A percentile compares a stretch with the other conserved stretches of the same genome.
phyloP scores from a whole-genome alignment of 2,329 filamentous ascomycete genomes.

The Fusarium concolor region DNA sequence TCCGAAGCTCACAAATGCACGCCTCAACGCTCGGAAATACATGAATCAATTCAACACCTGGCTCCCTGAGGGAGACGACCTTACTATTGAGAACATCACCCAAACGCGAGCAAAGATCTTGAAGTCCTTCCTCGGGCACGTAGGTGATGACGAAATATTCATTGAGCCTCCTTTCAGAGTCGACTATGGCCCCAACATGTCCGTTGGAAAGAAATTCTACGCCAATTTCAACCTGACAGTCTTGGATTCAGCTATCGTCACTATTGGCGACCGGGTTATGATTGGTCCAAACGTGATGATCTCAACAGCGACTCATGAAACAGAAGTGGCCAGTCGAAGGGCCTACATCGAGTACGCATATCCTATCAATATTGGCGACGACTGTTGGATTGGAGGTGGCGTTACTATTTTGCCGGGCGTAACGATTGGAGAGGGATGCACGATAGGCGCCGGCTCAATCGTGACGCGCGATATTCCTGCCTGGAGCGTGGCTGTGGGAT shows the following conservation, averaged over 20 bases:
- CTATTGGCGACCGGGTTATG: constrained; percentile 63
- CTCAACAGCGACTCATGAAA: constrained; percentile 64
- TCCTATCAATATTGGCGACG: constrained; percentile 60
- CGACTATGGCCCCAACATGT: constrained; percentile 72
- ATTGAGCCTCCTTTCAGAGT: constrained; percentile 69
- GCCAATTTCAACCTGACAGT: constrained; percentile 65
- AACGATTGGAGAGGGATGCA: constrained; percentile 78
- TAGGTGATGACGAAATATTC: constrained; percentile 60
- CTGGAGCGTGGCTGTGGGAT: constrained; percentile 53
- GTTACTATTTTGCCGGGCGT: constrained; percentile 82
- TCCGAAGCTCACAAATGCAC: constrained; percentile 57
- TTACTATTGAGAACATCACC: not conserved
- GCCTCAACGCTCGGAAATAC: constrained; percentile 62
- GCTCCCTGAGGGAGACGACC: constrained; percentile 54
- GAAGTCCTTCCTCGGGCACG: constrained; percentile 56
- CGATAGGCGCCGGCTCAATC: constrained; percentile 83
- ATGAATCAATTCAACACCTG: constrained; percentile 65
- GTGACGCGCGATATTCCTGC: constrained; percentile 70
- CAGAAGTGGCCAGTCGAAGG: constrained; percentile 59
- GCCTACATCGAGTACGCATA: constrained; percentile 62
- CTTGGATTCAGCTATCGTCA: constrained; percentile 63
- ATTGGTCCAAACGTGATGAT: constrained; percentile 65
- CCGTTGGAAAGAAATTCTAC: constrained; percentile 68
- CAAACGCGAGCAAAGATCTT: constrained; percentile 54
- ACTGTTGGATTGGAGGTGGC: constrained; percentile 78